Conservation (phyloP, 1,284 basidiomycete genomes). For the Malassezia globosa region DNA sequence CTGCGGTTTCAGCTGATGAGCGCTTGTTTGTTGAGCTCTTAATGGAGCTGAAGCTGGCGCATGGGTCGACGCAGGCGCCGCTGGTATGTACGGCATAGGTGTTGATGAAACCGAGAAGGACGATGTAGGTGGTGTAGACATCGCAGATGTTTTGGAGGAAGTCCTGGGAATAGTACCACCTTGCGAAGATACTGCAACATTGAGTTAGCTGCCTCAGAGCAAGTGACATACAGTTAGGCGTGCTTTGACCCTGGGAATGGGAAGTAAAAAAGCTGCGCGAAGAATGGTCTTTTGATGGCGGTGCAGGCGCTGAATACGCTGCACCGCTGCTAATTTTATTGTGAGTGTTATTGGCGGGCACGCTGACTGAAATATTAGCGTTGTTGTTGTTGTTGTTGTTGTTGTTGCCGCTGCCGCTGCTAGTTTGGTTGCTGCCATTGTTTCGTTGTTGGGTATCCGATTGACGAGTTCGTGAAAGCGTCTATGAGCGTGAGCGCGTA, state of each 20-base stretch:
- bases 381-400: neutral
- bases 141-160: neutral
- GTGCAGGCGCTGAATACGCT: neutral
- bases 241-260: too few species aligned
- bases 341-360: too few species aligned
- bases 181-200: too few species aligned
- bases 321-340: neutral
- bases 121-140: neutral
- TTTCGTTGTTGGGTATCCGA: conserved; percentile 1
- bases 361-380: too few species aligned
- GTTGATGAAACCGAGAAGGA: neutral
- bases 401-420: neutral
- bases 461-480: conserved; percentile 8
- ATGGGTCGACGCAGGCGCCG: too few species aligned
- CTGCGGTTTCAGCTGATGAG: too few species aligned
- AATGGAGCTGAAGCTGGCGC: too few species aligned
- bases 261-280: neutral
- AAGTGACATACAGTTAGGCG: too few species aligned
- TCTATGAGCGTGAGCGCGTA: neutral
- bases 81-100: too few species aligned
- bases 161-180: neutral
- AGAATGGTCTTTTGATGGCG: neutral
- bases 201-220: too few species aligned
- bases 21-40: too few species aligned
- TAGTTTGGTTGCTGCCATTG: neutral